These are phyloP conservation scores for Lagenaria siceraria DNA, from an alignment of 306 rosid genomes.

Conservation along the genomic window DNA sequence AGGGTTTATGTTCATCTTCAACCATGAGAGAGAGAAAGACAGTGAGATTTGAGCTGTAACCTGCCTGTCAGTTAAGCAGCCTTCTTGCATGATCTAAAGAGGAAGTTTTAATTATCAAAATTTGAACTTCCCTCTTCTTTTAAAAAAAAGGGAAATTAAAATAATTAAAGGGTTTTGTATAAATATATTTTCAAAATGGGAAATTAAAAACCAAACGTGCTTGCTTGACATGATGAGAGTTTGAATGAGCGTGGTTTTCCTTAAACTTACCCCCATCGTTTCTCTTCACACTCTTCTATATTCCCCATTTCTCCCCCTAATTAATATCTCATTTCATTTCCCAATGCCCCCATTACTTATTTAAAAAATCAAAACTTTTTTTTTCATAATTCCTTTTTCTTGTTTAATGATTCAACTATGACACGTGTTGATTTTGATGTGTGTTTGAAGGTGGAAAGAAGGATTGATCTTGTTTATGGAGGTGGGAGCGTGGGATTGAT, in stretches of 20 bases:
- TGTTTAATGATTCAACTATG: background rate
- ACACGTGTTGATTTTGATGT: constrained; percentile 33
- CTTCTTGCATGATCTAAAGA: constrained; percentile 80
- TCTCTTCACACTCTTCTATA: constrained; percentile 32
- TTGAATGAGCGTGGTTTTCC: constrained; percentile 36
- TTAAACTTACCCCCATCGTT: background rate
- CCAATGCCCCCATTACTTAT: background rate
- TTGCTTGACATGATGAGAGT: constrained; percentile 47
- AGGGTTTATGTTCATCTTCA: constrained; percentile 20
- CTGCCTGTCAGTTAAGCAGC: constrained; percentile 85
- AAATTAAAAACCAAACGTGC: constrained; percentile 54
- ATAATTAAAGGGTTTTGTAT: background rate
- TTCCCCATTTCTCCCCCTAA: constrained; percentile 17
- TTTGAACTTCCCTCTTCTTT: background rate
- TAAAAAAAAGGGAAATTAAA: background rate
- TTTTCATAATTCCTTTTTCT: background rate
- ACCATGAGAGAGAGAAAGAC: constrained; percentile 17
- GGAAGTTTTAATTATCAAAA: background rate
- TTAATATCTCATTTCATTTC: background rate
- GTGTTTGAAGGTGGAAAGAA: constrained; percentile 73
- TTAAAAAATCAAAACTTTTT: background rate
- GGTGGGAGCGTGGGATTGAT: constrained; percentile 99
- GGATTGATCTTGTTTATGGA: constrained; percentile 96
- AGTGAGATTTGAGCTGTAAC: constrained; percentile 68
- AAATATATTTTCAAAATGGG: constrained; percentile 24